Evolutionary conservation across 1,139 yeast species (phyloP).

Genomic region (Maudiozyma humilis): DNA sequence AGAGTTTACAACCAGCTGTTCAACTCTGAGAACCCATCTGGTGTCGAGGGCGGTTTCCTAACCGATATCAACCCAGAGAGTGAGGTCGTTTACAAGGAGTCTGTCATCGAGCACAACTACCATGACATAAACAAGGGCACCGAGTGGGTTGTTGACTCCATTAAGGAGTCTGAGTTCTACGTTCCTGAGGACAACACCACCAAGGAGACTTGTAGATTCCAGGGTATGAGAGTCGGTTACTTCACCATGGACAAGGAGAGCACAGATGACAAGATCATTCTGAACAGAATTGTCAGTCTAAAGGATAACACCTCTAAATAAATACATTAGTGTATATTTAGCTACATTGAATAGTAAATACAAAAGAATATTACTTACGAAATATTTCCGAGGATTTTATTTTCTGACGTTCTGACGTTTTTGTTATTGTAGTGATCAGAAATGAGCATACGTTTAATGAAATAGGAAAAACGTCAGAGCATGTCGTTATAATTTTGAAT

Average conservation of each 20-base stretch:
- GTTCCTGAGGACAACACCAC: constrained; percentile 53
- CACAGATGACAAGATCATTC: constrained; percentile 47
- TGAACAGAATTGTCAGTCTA: constrained; percentile 84
- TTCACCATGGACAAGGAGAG: constrained; percentile 86
- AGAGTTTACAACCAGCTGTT: constrained; percentile 84
- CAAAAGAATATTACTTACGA: no score
- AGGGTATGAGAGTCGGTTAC: constrained; percentile 94
- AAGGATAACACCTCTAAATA: constrained; percentile 43
- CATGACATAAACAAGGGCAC: constrained; percentile 56
- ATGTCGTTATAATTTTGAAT: no score
- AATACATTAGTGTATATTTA: background rate
- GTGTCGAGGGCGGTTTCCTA: constrained; percentile 80
- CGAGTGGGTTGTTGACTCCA: constrained; percentile 68
- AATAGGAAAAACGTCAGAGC: no score
- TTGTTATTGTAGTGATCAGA: no score
- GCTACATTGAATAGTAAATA: background rate
- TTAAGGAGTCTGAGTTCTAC: constrained; percentile 51
- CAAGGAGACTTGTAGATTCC: constrained; percentile 91
- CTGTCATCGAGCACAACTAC: constrained; percentile 76
- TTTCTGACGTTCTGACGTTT: no score
- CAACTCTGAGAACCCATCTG: constrained; percentile 83
- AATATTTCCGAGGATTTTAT: no score
- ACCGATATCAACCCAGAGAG: constrained; percentile 75
- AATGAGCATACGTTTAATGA: no score
- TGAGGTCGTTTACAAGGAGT: constrained; percentile 55